Conservation (phyloP, 2,329 filamentous ascomycete genomes). For the Pseudogymnoascus sp. region DNA sequence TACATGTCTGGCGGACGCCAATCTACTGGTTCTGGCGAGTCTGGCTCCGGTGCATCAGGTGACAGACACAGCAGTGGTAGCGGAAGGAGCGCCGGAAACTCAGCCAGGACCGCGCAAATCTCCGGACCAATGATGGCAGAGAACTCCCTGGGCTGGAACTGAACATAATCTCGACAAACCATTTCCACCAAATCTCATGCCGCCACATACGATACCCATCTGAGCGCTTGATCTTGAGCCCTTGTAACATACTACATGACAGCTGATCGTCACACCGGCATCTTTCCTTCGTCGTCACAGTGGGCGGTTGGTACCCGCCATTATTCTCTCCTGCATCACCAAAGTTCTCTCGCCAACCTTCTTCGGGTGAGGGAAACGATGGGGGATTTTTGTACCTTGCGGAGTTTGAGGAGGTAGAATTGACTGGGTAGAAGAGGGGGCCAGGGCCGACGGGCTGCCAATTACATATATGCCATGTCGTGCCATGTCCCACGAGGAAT, state of each 20-base stretch:
- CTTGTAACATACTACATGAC: slow-evolving; percentile 11
- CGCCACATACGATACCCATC: slow-evolving; percentile 15
- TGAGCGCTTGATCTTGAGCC: slow-evolving; percentile 16
- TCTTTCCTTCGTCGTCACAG: slow-evolving; percentile 23
- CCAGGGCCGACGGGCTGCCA: not conserved
- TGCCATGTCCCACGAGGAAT: not conserved
- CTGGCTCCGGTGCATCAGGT: slow-evolving; percentile 23
- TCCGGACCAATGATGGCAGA: slow-evolving; percentile 68
- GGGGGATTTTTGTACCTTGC: slow-evolving; percentile 13
- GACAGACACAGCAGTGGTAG: slow-evolving; percentile 49
- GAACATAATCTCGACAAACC: slow-evolving; percentile 24
- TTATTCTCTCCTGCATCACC: slow-evolving; percentile 23
- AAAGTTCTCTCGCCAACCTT: slow-evolving; percentile 19
- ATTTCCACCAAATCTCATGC: slow-evolving; percentile 9
- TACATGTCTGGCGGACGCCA: slow-evolving; percentile 30
- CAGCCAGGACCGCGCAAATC: slow-evolving; percentile 57
- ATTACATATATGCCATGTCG: not conserved
- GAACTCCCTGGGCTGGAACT: slow-evolving; percentile 72
- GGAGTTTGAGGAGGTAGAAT: slow-evolving; percentile 13
- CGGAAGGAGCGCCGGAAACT: slow-evolving; percentile 32
- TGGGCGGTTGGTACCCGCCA: slow-evolving; percentile 23
- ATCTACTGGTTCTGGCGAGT: slow-evolving; percentile 27
- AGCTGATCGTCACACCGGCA: slow-evolving; percentile 17
- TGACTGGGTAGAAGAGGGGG: slow-evolving; percentile 10
- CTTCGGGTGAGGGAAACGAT: slow-evolving; percentile 15